Base-by-base conservation (phyloP, 371 early-diverging fungal genomes). In the Syncephalastrum sp. region DNA sequence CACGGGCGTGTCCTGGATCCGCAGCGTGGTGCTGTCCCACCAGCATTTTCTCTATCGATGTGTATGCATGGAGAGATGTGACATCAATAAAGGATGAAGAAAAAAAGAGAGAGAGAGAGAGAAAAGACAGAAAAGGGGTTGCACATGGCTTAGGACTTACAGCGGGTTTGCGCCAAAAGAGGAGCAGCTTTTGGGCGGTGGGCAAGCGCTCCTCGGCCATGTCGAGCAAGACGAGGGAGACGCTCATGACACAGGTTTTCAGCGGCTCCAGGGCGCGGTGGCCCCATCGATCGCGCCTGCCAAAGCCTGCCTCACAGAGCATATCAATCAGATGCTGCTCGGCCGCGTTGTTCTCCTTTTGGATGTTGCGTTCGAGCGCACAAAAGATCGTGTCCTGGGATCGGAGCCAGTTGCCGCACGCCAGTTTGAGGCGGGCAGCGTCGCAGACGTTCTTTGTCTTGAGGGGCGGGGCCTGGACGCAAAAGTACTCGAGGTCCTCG, bases 131-230 rank as follows among this genome's bases (percentile, higher is more conserved):
- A 21, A 21, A 21, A 21, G 21, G 21, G 21, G 21, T 21, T 21
- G 21, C 21, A 21, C 21, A 21, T 0, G 21, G 21, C 21, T 21
- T 4, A 45, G 38, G 53, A 67, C 74, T 60, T 79, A 84, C 84
- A 2, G 90, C 88, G 5, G 90, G 90, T 65, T 87, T 90, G 67
- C 83, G 82, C 84, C 85, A 88, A 57, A 88, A 90, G 42, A 88
- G 65, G 38, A 90, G 57, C 56, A 88, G 66, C 61, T 85, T 87
- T 64, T 90, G 87, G 6, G 87, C 86, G 10, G 84, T 82, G 3
- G 79, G 76, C 69, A 81, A 69, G n/a, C 57, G 51, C 46, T 75
- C 71, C 53, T 83, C 68, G 8, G 80, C 76, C 16, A 83, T 82
- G 57, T 82, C 72, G 27, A 90, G 69, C 49, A 73, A 77, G 25